Conservation (phyloP, 805 yeast species). For the Monosporozyma aquatica region DNA sequence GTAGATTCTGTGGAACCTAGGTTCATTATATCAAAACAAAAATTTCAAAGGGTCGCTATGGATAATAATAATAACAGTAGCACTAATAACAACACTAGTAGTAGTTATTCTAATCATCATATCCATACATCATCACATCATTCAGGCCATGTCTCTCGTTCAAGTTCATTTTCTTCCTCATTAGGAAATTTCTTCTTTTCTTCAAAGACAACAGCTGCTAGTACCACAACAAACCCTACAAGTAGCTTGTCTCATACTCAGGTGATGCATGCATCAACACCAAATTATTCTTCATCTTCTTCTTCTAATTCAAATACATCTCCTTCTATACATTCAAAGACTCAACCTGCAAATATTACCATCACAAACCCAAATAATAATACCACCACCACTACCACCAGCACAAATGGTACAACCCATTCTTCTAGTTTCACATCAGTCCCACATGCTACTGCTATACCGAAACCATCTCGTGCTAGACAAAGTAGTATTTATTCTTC, state of each 20-base stretch:
- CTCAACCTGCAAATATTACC: not conserved
- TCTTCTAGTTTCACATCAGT: not conserved
- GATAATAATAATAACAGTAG: constrained; percentile 13
- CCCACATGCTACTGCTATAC: constrained; percentile 24
- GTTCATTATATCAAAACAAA: constrained; percentile 73
- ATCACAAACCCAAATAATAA: not conserved
- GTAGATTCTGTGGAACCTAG: constrained; percentile 73
- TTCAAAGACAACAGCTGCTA: not conserved
- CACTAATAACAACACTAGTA: no score
- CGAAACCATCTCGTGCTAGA: constrained; percentile 30
- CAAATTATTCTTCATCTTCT: not conserved
- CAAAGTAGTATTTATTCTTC: constrained; percentile 28
- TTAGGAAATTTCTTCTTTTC: constrained; percentile 30
- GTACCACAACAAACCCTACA: constrained; percentile 10
- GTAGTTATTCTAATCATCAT: no score
- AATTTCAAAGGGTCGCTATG: constrained; percentile 30
- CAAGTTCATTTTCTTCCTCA: constrained; percentile 29
- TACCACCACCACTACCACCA: not conserved
- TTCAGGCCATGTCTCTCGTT: constrained; percentile 22
- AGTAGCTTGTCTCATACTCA: constrained; percentile 12
- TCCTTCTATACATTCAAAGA: not conserved
- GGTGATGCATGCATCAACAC: constrained; percentile 2
- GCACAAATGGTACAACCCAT: no score
- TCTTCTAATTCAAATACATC: constrained; percentile 1
- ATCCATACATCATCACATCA: no score